Conservation (phyloP, 2,329 filamentous ascomycete genomes). For the Cordyceps cateniannulata region DNA sequence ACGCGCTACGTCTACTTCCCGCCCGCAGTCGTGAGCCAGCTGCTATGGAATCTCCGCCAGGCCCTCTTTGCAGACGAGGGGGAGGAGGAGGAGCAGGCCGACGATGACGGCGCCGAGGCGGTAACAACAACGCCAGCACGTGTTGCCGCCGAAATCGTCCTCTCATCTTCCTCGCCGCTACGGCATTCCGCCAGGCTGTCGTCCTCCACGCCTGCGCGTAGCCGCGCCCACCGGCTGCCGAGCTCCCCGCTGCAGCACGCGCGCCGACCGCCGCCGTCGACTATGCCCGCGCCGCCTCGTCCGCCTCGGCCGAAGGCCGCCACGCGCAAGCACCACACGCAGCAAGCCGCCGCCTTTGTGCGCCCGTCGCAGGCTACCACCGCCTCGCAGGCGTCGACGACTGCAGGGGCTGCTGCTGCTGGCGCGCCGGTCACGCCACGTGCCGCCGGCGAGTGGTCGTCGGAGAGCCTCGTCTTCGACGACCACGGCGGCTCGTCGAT, state of each 20-base stretch:
- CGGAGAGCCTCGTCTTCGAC: conserved; percentile 18
- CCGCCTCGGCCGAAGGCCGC: neutral
- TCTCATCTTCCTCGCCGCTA: conserved; percentile 13
- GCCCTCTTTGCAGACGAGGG: conserved; percentile 34
- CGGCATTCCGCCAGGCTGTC: neutral
- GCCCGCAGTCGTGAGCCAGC: conserved; percentile 49
- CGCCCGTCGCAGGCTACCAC: conserved; percentile 32
- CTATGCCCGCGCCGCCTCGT: conserved; percentile 15
- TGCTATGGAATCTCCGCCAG: conserved; percentile 52
- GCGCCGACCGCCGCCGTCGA: conserved; percentile 16
- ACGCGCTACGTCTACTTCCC: conserved; percentile 47
- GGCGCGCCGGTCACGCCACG: neutral
- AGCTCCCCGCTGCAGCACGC: conserved; percentile 13
- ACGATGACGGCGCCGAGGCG: neutral
- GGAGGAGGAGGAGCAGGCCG: neutral
- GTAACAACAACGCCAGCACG: neutral
- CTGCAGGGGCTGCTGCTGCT: neutral
- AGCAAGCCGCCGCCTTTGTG: conserved; percentile 8
- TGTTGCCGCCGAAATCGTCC: neutral
- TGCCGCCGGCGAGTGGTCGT: neutral
- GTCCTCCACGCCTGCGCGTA: neutral
- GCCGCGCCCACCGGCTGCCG: conserved; percentile 1
- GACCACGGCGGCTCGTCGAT: conserved; percentile 19
- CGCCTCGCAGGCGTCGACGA: conserved; percentile 27
- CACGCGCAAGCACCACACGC: neutral